Base-by-base conservation (phyloP, 2,329 filamentous ascomycete genomes). In the Fonsecaea pedrosoi region DNA sequence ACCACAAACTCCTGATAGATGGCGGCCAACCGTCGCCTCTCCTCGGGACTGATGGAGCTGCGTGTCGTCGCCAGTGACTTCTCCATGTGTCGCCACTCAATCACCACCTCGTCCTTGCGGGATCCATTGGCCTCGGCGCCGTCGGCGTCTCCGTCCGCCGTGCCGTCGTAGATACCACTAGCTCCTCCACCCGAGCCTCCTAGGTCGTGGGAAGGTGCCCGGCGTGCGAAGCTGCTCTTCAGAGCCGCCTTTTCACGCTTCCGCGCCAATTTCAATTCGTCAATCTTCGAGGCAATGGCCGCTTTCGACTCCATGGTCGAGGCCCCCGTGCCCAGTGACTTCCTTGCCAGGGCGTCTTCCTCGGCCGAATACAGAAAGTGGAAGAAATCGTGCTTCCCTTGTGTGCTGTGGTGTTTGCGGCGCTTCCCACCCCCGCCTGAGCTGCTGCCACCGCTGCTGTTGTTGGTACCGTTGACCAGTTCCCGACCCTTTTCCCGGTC, bases 1-100 rank as follows among this genome's bases (percentile, higher is more conserved):
- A 92, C 91, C 0, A 97, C 89, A 82, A 99, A 99, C 80, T 99
- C 95, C 15, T 85, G 84, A 77, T 99, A 99, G 68, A 99, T 97
- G 48, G 86, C 87, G 74, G 87, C 85, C 71, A 99, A 79, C 67
- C 94, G 83, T 69, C 82, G 84, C 73, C 89, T 86, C 80, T 99
- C 95, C 67, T 92, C 86, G 2, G 83, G 82, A 75, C 90, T 92
- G 72, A 98, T 96, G 77, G 92, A 96, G 25, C 92, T 87, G 71
- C 94, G 84, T 4, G 94, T 97, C 57, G 82, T 89, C 25, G 86
- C 85, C 64, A 99, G 82, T 45, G 91, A 91, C 73, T 89, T 90
- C 76, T 89, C 84, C 40, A 99, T 83, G 78, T 99, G 94, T 66
- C 87, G 86, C 92, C 92, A 96, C 35, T 84, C 84, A 68, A 99